phyloP scores from a whole-genome alignment of 2,329 filamentous ascomycete genomes.

The Torrubiella hemipterigena region DNA sequence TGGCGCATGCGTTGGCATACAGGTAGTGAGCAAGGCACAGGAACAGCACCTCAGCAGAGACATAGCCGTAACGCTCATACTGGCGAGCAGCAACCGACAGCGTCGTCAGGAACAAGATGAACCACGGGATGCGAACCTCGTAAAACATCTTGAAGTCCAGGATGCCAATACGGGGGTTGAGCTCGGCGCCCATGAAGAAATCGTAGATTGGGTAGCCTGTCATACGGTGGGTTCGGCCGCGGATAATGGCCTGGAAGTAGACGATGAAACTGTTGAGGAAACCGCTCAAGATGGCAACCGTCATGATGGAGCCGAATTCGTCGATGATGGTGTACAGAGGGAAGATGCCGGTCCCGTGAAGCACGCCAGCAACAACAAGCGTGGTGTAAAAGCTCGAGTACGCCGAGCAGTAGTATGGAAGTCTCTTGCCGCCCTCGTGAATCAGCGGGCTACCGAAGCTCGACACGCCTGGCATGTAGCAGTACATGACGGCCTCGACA shows the following conservation, averaged over 20 bases:
- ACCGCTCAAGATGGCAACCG: slow-evolving; percentile 83
- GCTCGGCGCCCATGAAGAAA: slow-evolving; percentile 83
- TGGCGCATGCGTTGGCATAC: slow-evolving; percentile 84
- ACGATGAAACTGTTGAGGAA: slow-evolving; percentile 73
- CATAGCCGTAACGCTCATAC: slow-evolving; percentile 73
- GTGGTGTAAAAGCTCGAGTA: slow-evolving; percentile 80
- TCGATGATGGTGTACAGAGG: slow-evolving; percentile 85
- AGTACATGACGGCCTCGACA: slow-evolving; percentile 72
- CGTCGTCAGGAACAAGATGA: slow-evolving; percentile 69
- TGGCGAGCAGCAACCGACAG: slow-evolving; percentile 68
- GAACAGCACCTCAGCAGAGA: slow-evolving; percentile 71
- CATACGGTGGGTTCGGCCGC: slow-evolving; percentile 85
- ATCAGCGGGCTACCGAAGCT: slow-evolving; percentile 78
- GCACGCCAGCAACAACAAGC: slow-evolving; percentile 52
- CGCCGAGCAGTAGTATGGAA: slow-evolving; percentile 89
- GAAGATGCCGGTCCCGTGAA: slow-evolving; percentile 79
- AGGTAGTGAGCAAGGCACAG: slow-evolving; percentile 80
- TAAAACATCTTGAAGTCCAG: slow-evolving; percentile 94
- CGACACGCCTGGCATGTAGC: slow-evolving; percentile 75
- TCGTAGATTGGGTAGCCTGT: slow-evolving; percentile 67
- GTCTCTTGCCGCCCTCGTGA: slow-evolving; percentile 70
- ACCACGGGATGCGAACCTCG: slow-evolving; percentile 87
- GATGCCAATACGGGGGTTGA: slow-evolving; percentile 72
- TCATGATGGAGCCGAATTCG: slow-evolving; percentile 86
- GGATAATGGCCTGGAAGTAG: slow-evolving; percentile 70